Base-by-base conservation (phyloP, 2,329 filamentous ascomycete genomes). In the Ophiostoma ulmi region DNA sequence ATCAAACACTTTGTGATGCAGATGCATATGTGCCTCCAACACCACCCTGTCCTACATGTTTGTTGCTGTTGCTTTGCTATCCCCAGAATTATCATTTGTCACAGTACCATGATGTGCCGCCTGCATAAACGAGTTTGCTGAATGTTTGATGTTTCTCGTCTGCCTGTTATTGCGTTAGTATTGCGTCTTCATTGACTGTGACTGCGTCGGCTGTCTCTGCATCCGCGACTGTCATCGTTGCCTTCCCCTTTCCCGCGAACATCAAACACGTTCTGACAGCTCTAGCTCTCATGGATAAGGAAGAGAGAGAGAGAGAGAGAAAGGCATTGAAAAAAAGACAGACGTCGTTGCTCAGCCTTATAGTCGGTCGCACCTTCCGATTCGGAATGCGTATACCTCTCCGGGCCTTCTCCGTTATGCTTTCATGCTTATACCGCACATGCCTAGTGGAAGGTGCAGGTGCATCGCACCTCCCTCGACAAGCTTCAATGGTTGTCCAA, bases 1-100 rank as follows among this genome's bases (percentile, higher is more conserved):
- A 63, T 63, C 58, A 63, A 63, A 63, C 58, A 63, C 58, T 58
- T 1, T 26, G 26, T 63, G 58, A 63, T 63, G 58, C 58, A 63
- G 58, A 63, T 63, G 26, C 58, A 22, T 63, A 26, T 63, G 52
- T 26, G 52, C 52, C 52, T 26, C 52, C n/a, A 4, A 58, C 31
- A 31, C 31, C 52, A 35, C 26, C 58, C 14, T 63, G n/a, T 26
- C 26, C n/a, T 58, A 6, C 11, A 48, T 20, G 52, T 13, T 26
- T 58, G 39, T 5, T 14, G 52, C n/a, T 4, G 52, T 14, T 26
- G 52, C 52, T 26, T 26, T 3, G 58, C 58, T 13, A 36, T 20
- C 58, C 11, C 58, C 58, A 63, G 52, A 63, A 10, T 63, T 35
- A 26, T 4, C 52, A 58, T 26, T 10, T 58, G 52, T 14, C 26